Evolutionary conservation across 2,329 filamentous ascomycete species (phyloP), one percentile per base, ranked within the genome.

Genomic region (Botryosphaeria dothidea): DNA sequence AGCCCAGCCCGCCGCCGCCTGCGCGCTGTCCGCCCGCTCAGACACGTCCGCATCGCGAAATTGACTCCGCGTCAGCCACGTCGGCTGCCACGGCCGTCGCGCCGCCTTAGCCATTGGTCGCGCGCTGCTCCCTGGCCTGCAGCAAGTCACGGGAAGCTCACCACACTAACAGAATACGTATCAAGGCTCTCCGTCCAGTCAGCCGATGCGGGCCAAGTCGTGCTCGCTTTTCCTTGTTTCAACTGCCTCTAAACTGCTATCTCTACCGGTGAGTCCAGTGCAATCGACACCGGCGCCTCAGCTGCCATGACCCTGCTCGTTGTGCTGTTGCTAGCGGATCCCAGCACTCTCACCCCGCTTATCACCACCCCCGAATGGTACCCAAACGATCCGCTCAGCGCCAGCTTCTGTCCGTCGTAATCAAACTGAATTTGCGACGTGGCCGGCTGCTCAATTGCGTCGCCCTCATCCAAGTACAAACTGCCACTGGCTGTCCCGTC

Each of bases 401-500:
- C 77, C 25, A 91, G 81, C 64, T 78, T 77, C 36, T 85, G 84
- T 2, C 82, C 73, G 51, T 82, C 77, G 72, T 87, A 93, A 8
- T 73, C 70, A 69, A 93, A 91, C 15, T 79, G 75, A 61, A 93
- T 81, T 64, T 85, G 79, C 6, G 83, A 86, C n/a, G 82, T 85
- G 0, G 70, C 74, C 2, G 77, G 67, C 75, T 91, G 90, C 66
- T 85, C 79, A 57, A 93, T 70, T 27, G 84, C 88, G 66, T 88
- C 87, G 8, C 92, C 92, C 67, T 96, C 92, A 69, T 95, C 92
- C 4, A 95, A 78, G 74, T 93, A 95, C 65, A 95, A 80, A 60
- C 82, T 81, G 0, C 92, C 92, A 1, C 73, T 75, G 0, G 92
- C 92, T 6, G 79, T 85, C 3, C 89, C 90, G 60, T 89, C 79